These are phyloP conservation scores for Oryza longistaminata DNA, from an alignment of 176 grass and related monocot species.

Conservation along the genomic window DNA sequence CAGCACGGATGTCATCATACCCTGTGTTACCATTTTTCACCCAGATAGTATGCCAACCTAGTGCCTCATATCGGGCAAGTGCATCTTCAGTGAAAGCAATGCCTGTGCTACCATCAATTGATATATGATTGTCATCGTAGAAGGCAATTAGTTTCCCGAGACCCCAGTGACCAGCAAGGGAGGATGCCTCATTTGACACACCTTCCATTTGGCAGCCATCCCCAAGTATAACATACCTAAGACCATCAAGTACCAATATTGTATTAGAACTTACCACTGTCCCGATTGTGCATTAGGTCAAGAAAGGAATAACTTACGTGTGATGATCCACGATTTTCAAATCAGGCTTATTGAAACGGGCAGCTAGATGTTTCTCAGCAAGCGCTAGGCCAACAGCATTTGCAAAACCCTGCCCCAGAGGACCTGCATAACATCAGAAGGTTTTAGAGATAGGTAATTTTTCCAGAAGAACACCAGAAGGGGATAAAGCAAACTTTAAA, in stretches of 20 bases:
- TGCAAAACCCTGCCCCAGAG: constrained; percentile 85
- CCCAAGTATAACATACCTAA: constrained; percentile 76
- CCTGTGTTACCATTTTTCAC: constrained; percentile 90
- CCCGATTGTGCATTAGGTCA: background rate
- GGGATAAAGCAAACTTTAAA: background rate
- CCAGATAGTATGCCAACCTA: constrained; percentile 97
- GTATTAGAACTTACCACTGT: background rate
- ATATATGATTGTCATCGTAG: constrained; percentile 98
- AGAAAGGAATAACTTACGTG: constrained; percentile 53
- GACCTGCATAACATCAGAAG: constrained; percentile 52
- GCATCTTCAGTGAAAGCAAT: constrained; percentile 96
- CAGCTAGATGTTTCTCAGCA: constrained; percentile 80
- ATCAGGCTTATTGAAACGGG: constrained; percentile 88
- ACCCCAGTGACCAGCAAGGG: constrained; percentile 90
- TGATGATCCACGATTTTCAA: constrained; percentile 77
- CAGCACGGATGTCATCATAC: constrained; percentile 76
- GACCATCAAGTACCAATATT: constrained; percentile 12
- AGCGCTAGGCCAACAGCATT: constrained; percentile 87
- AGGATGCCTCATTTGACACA: constrained; percentile 76
- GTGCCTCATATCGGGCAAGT: constrained; percentile 61
- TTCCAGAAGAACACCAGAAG: background rate
- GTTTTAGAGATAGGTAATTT: background rate
- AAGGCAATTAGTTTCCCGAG: constrained; percentile 93
- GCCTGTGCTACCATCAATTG: constrained; percentile 77
- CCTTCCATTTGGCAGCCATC: constrained; percentile 98